Conservation (phyloP, 495 filamentous ascomycete genomes). For the Jackrogersella minutella region DNA sequence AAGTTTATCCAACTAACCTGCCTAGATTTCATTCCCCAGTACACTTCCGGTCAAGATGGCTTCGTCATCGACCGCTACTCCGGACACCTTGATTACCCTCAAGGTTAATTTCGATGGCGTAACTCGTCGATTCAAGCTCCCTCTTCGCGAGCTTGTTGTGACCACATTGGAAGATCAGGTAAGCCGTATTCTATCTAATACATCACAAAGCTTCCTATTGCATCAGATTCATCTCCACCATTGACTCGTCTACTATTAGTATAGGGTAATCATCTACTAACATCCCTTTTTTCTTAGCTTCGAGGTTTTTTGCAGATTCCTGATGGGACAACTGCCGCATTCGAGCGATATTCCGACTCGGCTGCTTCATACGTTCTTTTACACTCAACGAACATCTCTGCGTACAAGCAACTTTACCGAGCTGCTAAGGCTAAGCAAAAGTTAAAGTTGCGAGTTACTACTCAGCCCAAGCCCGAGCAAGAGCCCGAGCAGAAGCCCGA, state of each 20-base stretch:
- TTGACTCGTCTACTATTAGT: background rate
- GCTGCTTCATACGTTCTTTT: constrained; percentile 80
- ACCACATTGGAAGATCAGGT: constrained; percentile 85
- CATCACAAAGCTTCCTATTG: constrained; percentile 44
- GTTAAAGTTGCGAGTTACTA: constrained; percentile 84
- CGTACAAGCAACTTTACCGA: constrained; percentile 96
- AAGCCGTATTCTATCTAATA: constrained; percentile 49
- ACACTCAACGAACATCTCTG: constrained; percentile 75
- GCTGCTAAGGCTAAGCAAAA: constrained; percentile 99
- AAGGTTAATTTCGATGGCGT: constrained; percentile 79
- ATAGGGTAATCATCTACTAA: constrained; percentile 29
- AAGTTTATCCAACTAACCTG: background rate
- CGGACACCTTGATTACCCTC: constrained; percentile 80
- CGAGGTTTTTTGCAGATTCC: constrained; percentile 75
- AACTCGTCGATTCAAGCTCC: constrained; percentile 87
- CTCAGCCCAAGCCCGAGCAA: constrained; percentile 31
- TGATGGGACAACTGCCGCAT: constrained; percentile 69
- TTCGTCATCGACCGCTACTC: constrained; percentile 38
- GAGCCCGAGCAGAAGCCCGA: constrained; percentile 24
- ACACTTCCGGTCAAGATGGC: constrained; percentile 36
- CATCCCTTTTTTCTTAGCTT: constrained; percentile 63
- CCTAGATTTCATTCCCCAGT: constrained; percentile 11
- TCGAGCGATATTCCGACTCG: constrained; percentile 97
- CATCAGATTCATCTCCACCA: background rate
- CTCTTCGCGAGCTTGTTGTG: constrained; percentile 82